Evolutionary conservation across 345 rosid genomes (phyloP).

Genomic region (Erysimum cheiranthoides): DNA sequence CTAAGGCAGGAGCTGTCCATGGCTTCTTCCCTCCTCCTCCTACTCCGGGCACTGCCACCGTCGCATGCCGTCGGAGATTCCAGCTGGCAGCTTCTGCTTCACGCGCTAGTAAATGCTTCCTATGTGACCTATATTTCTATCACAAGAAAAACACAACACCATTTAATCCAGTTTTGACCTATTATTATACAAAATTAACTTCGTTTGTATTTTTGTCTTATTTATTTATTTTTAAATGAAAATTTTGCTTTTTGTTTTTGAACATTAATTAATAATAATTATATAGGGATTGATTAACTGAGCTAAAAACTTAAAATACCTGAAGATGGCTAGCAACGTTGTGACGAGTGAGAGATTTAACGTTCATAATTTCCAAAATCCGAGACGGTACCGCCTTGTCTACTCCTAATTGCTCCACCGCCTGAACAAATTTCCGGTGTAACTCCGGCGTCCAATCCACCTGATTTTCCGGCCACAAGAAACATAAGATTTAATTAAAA

Average conservation of each 20-base stretch:
- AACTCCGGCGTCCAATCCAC: slow-evolving; percentile 99
- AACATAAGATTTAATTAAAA: no score
- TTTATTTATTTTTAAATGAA: neutral
- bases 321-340: slow-evolving; percentile 97
- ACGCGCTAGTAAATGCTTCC: slow-evolving; percentile 80
- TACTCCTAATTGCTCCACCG: slow-evolving; percentile 94
- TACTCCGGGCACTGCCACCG: slow-evolving; percentile 48
- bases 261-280: neutral
- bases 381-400: slow-evolving; percentile 98
- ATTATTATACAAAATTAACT: neutral
- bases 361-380: slow-evolving; percentile 90
- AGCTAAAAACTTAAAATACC: slow-evolving; percentile 46
- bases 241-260: neutral
- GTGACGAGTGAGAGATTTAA: slow-evolving; percentile 91
- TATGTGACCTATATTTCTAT: slow-evolving; percentile 91
- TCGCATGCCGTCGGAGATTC: slow-evolving; percentile 72
- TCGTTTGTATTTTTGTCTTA: neutral
- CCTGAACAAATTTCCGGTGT: slow-evolving; percentile 90
- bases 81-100: slow-evolving; percentile 88
- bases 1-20: slow-evolving; percentile 72
- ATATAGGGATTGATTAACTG: neutral
- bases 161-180: neutral
- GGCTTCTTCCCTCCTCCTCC: slow-evolving; percentile 56
- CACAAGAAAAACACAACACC: slow-evolving; percentile 1
- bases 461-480: slow-evolving; percentile 45